Evolutionary conservation across 1,139 yeast genomes (phyloP).

Genomic region (Saccharomyces hybrid): DNA sequence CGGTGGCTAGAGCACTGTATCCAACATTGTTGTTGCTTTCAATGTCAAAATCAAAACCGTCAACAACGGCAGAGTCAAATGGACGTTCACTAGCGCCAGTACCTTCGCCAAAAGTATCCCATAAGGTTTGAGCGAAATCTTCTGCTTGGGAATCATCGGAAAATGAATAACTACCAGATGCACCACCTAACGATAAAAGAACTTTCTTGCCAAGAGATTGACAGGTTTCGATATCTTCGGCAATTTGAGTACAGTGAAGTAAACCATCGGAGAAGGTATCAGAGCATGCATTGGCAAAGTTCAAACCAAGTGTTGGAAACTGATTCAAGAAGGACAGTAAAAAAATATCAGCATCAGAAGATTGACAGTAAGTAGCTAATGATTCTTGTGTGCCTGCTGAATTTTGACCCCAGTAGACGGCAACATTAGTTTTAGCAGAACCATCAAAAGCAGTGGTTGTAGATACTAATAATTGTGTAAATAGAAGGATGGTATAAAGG

Average conservation of each 20-base stretch:
- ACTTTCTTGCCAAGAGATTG: slow-evolving; percentile 73
- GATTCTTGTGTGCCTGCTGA: slow-evolving; percentile 67
- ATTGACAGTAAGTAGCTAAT: slow-evolving; percentile 61
- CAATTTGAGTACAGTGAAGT: slow-evolving; percentile 55
- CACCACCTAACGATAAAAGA: slow-evolving; percentile 81
- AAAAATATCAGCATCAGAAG: slow-evolving; percentile 62
- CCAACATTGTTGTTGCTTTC: slow-evolving; percentile 51
- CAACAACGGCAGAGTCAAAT: slow-evolving; percentile 59
- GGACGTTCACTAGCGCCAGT: slow-evolving; percentile 50
- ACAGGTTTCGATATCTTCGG: slow-evolving; percentile 73
- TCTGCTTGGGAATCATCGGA: slow-evolving; percentile 53
- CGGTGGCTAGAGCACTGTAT: slow-evolving; percentile 52
- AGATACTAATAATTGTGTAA: neutral
- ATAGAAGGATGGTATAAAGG: neutral
- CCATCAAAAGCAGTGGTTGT: slow-evolving; percentile 9
- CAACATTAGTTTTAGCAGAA: slow-evolving; percentile 49
- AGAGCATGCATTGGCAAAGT: slow-evolving; percentile 65
- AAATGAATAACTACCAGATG: slow-evolving; percentile 74
- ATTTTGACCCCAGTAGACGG: slow-evolving; percentile 88
- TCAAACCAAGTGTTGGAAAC: slow-evolving; percentile 53
- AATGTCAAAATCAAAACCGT: slow-evolving; percentile 69
- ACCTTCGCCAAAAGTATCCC: slow-evolving; percentile 86
- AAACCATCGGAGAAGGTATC: slow-evolving; percentile 48
- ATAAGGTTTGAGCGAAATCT: slow-evolving; percentile 63
- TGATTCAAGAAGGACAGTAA: slow-evolving; percentile 60